Evolutionary conservation across 2,329 filamentous ascomycete genomes (phyloP), one percentile per base, ranked within the genome.

Genomic region (Sporothrix protearum): DNA sequence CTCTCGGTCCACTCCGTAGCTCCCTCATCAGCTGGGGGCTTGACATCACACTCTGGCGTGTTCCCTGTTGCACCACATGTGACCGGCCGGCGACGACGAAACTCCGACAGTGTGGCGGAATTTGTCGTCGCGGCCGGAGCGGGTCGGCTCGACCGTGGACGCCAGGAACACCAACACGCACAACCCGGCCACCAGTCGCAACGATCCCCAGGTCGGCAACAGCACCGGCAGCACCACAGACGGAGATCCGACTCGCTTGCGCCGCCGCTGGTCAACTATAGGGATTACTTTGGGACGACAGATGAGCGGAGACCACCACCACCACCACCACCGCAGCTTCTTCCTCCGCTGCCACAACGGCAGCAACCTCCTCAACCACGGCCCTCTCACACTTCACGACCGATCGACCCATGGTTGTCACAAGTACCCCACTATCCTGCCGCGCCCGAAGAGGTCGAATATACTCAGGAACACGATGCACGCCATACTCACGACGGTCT

Each of bases 71-170:
- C 71, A 4, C 72, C 71, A 51, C 70, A 70, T 51, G 71, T 73
- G 45, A 72, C 73, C 61, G 71, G 74, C 28, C 74, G 71, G 28
- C 75, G 76, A 42, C 74, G 76, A 49, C 76, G 76, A 39, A 76
- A 77, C 19, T 77, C 76, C 1, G 76, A 77, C 42, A 76, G 73
- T 47, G 71, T 73, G 42, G 75, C 73, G 12, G 70, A 74, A 7
- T 30, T 57, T 28, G 64, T 57, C 8, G 69, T 53, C 5, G 33
- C 67, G 8, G 42, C 49, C 4, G 72, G 36, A n/a, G 25, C 33
- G n/a, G 25, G 53, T 49, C 63, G 49, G 45, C 36, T 36, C 42
- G 28, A 67, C 39, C 71, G 64, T 16, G 69, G 71, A 33, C 63
- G 64, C 14, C 67, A 69, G 2, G 47, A 57, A 39, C 47, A 69